phyloP scores from a whole-genome alignment of 2,329 filamentous ascomycete species.

The Cladosporium colombiae region DNA sequence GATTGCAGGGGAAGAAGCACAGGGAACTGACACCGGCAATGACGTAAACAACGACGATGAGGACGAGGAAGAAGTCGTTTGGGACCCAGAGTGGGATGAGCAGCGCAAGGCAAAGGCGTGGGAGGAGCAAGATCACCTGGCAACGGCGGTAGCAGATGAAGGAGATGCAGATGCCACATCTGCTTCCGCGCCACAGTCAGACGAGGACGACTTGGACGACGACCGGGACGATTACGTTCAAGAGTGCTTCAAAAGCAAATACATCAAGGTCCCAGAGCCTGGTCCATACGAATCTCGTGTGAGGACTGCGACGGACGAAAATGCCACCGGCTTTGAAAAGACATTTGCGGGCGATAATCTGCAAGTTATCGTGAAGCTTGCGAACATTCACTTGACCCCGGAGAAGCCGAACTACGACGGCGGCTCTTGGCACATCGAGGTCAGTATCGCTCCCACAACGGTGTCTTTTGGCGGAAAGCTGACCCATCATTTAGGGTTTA shows the following conservation, averaged over 20 bases:
- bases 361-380: conserved; percentile 66
- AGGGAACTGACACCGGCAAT: no score
- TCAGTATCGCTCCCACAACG: neutral
- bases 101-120: no score
- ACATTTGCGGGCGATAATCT: neutral
- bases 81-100: no score
- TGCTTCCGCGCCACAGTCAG: no score
- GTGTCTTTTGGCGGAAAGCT: no score
- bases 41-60: neutral
- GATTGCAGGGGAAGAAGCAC: no score
- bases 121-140: no score
- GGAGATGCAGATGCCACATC: no score
- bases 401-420: conserved; percentile 57
- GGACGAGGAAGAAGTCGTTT: neutral
- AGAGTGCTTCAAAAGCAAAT: no score
- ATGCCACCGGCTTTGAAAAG: neutral
- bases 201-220: neutral
- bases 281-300: neutral
- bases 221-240: neutral
- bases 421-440: conserved; percentile 57
- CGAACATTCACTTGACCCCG: conserved; percentile 60
- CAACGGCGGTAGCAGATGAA: no score
- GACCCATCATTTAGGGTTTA: no score
- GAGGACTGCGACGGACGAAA: neutral
- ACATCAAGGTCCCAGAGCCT: neutral